Conservation (phyloP, 1,284 basidiomycete species). For the Tranzscheliella williamsii region DNA sequence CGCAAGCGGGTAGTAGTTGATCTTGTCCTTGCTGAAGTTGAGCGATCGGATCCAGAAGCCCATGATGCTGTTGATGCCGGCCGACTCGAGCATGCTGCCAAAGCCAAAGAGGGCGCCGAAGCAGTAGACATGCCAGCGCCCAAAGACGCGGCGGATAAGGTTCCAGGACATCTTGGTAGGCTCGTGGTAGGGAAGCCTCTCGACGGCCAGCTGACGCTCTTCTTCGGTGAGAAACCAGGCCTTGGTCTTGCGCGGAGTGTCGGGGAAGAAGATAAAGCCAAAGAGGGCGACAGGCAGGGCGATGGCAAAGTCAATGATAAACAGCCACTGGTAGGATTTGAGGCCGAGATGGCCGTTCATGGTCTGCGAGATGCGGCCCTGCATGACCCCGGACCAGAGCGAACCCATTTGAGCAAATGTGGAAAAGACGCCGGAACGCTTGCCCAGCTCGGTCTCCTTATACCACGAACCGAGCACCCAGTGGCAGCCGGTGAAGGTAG, state of each 20-base stretch:
- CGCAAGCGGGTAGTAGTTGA: slow-evolving; percentile 40
- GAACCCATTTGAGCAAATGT: slow-evolving; percentile 68
- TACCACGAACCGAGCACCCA: slow-evolving; percentile 78
- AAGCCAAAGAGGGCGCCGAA: slow-evolving; percentile 65
- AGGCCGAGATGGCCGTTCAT: slow-evolving; percentile 68
- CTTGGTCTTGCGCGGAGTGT: slow-evolving; percentile 70
- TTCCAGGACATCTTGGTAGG: slow-evolving; percentile 61
- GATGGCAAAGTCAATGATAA: slow-evolving; percentile 74
- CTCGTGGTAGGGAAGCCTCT: slow-evolving; percentile 62
- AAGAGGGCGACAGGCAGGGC: slow-evolving; percentile 71
- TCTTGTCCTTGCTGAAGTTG: slow-evolving; percentile 15
- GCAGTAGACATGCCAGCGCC: slow-evolving; percentile 66
- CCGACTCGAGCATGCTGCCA: slow-evolving; percentile 71
- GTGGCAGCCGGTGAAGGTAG: slow-evolving; percentile 63
- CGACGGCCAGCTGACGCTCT: slow-evolving; percentile 61
- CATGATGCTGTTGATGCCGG: slow-evolving; percentile 75
- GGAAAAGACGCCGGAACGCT: slow-evolving; percentile 73
- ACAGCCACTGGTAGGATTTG: slow-evolving; percentile 74
- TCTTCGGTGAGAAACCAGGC: slow-evolving; percentile 71
- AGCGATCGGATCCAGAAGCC: slow-evolving; percentile 72
- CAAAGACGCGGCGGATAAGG: slow-evolving; percentile 66
- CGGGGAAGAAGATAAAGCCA: slow-evolving; percentile 74
- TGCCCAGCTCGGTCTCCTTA: slow-evolving; percentile 71
- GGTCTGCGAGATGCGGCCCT: slow-evolving; percentile 69
- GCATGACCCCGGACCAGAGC: slow-evolving; percentile 71